phyloP scores from a whole-genome alignment of 2,329 filamentous ascomycete species.

The Chalara sp. region DNA sequence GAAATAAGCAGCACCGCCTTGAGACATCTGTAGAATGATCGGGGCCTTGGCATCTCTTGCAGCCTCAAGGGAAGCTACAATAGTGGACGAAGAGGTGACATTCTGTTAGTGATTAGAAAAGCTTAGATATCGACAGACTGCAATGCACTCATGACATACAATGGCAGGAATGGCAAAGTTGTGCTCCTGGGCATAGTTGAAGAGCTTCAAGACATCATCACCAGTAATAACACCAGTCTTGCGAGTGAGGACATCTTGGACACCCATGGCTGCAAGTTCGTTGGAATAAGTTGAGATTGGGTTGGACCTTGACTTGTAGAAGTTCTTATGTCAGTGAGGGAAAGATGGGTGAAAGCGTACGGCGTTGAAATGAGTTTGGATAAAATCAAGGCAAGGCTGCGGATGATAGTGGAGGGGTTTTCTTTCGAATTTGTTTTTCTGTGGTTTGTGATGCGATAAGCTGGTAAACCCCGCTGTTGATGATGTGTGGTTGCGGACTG shows the following conservation, averaged over 20 bases:
- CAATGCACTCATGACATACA: constrained; percentile 32
- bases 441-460: no score
- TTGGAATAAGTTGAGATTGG: not conserved
- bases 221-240: constrained; percentile 62
- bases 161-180: constrained; percentile 84
- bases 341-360: not conserved
- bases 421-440: no score
- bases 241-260: constrained; percentile 48
- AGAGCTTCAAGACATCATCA: constrained; percentile 64
- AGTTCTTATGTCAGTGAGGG: no score
- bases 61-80: constrained; percentile 84
- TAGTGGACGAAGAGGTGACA: constrained; percentile 87
- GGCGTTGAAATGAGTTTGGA: not conserved
- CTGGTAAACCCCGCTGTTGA: no score
- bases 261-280: constrained; percentile 33
- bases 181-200: constrained; percentile 84
- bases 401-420: no score
- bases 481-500: no score
- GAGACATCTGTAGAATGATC: constrained; percentile 87
- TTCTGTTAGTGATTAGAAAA: constrained; percentile 43
- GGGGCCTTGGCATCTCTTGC: constrained; percentile 87
- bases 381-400: constrained; percentile 2
- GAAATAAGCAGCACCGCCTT: constrained; percentile 91
- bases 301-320: no score
- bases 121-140: not conserved